Percentiles rank a stretch among this genome's conserved stretches.
phyloP scores from a whole-genome alignment of 2,329 filamentous ascomycete species.

The Xylaria sp. region DNA sequence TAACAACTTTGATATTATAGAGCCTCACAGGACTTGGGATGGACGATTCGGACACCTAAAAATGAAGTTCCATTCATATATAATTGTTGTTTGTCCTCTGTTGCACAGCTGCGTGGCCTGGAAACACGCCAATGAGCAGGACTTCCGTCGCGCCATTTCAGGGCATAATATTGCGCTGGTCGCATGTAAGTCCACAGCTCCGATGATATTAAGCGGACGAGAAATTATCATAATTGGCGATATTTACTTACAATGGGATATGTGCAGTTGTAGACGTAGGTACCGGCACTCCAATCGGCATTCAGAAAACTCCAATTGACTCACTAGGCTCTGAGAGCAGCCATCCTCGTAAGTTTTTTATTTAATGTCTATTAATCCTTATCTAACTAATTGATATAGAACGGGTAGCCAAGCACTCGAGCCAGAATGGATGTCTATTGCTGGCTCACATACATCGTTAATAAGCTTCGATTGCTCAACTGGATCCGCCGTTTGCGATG shows the following conservation, averaged over 20 bases:
- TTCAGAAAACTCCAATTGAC: background rate
- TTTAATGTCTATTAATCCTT: background rate
- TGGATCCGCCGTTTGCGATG: slow-evolving; percentile 46
- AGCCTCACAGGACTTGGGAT: background rate
- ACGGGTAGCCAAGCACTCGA: slow-evolving; percentile 43
- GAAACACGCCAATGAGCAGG: slow-evolving; percentile 34
- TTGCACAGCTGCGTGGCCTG: slow-evolving; percentile 29
- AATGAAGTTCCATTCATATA: slow-evolving; percentile 30
- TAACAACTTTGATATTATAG: background rate
- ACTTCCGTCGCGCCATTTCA: slow-evolving; percentile 37
- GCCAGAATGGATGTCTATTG: slow-evolving; percentile 42
- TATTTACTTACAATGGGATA: background rate
- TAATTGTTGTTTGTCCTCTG: slow-evolving; percentile 19
- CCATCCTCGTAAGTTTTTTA: slow-evolving; percentile 35
- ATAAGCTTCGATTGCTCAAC: slow-evolving; percentile 50
- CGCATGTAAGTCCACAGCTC: slow-evolving; percentile 38
- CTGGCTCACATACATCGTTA: slow-evolving; percentile 25
- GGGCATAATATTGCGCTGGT: slow-evolving; percentile 38
- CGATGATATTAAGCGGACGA: background rate
- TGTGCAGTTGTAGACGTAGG: slow-evolving; percentile 34
- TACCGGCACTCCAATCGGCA: background rate
- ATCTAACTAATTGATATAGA: slow-evolving; percentile 30
- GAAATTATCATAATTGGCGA: background rate
- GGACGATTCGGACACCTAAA: background rate
- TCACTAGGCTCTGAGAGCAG: slow-evolving; percentile 20